These are phyloP conservation scores for Cymodocea nodosa DNA, from an alignment of 116 monocot species.

Conservation along the genomic window DNA sequence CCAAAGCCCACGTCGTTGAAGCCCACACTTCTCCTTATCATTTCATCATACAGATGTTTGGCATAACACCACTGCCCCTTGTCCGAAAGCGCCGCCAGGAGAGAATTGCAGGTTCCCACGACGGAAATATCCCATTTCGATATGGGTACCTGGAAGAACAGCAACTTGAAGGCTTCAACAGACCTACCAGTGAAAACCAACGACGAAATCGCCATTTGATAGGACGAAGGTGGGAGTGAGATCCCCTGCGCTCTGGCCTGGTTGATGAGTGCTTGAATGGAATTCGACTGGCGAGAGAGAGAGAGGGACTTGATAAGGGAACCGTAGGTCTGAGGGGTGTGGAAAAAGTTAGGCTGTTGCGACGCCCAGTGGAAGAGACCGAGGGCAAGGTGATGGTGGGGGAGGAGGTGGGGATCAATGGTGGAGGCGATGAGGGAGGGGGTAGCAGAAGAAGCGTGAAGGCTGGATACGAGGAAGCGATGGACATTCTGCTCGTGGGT, in stretches of 20 bases:
- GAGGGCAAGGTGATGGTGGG: conserved; percentile 27
- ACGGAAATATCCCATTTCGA: conserved; percentile 3
- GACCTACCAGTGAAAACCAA: conserved; percentile 17
- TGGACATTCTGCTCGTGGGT: conserved; percentile 8
- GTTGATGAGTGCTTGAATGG: conserved; percentile 20
- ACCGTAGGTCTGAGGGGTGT: conserved; percentile 30
- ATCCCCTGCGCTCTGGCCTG: conserved; percentile 19
- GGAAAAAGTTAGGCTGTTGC: conserved; percentile 37
- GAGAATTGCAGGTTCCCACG: conserved; percentile 26
- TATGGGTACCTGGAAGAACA: conserved; percentile 11
- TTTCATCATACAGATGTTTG: conserved; percentile 46
- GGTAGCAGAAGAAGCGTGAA: conserved; percentile 5
- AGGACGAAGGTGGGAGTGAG: conserved; percentile 17
- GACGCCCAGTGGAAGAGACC: conserved; percentile 53
- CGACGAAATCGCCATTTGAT: conserved; percentile 15
- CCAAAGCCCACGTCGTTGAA: conserved; percentile 62
- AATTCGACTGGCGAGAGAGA: conserved; percentile 13
- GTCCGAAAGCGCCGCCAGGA: conserved; percentile 31
- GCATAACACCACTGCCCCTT: conserved; percentile 18
- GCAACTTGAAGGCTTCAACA: conserved; percentile 22
- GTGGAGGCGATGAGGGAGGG: conserved; percentile 35
- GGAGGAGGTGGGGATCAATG: conserved; percentile 54
- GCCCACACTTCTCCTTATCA: conserved; percentile 21
- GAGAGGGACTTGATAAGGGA: conserved; percentile 39
- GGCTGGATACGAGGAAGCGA: conserved; percentile 6